Conservation (phyloP, 2,329 filamentous ascomycete species). For the Thermothelomyces thermophilus region DNA sequence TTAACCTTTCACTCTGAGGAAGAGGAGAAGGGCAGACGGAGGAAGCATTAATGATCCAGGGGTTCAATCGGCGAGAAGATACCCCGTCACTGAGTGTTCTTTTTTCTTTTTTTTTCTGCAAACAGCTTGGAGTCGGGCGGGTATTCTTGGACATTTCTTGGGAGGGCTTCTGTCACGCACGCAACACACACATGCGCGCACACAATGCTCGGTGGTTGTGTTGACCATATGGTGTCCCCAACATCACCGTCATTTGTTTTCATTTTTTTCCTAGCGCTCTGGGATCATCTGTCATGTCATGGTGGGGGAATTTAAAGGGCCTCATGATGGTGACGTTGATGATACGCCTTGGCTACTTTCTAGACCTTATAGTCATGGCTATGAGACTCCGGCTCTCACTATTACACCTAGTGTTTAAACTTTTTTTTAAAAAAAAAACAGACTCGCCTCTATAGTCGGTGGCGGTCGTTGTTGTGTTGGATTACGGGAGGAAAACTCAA, state of each 20-base stretch:
- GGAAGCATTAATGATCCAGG: too few species aligned
- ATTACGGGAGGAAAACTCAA: constrained; percentile 3
- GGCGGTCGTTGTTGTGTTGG: background rate
- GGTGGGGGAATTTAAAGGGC: background rate
- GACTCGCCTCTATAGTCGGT: background rate
- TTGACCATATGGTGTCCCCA: background rate
- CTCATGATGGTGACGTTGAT: constrained; percentile 6
- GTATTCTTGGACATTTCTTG: background rate
- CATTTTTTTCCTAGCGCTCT: background rate
- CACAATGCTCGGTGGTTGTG: background rate
- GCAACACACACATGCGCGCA: background rate
- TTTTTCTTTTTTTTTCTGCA: background rate
- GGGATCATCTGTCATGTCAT: constrained; percentile 1
- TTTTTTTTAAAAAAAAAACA: background rate
- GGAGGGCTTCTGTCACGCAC: background rate
- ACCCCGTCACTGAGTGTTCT: constrained; percentile 2
- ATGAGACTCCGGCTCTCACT: constrained; percentile 1
- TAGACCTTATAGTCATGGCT: background rate
- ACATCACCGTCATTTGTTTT: background rate
- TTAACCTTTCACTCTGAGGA: too few species aligned
- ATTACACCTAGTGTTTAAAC: constrained; percentile 9
- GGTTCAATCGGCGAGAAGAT: background rate
- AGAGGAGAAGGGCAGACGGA: too few species aligned
- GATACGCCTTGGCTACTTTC: background rate
- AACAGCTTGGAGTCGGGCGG: background rate